Percentiles rank a stretch among this genome's conserved stretches.
Evolutionary conservation across 148 eudicot species (phyloP).

Genomic region (Rheum nobile): DNA sequence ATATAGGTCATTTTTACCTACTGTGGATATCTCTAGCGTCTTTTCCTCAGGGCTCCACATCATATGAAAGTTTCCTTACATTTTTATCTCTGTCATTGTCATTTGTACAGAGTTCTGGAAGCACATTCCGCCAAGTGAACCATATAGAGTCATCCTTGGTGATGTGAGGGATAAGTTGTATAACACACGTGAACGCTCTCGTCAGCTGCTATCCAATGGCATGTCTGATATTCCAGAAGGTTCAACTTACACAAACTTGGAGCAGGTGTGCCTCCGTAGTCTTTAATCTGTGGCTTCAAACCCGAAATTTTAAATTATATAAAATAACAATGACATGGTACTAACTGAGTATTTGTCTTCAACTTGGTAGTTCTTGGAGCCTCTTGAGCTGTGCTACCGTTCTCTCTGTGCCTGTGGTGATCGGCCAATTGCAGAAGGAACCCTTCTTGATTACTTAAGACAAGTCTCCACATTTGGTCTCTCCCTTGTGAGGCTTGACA

Average conservation of each 20-base stretch:
- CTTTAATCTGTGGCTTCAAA: not conserved
- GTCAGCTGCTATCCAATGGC: constrained; percentile 11
- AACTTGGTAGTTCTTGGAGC: constrained; percentile 45
- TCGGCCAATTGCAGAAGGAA: constrained; percentile 59
- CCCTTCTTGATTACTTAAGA: constrained; percentile 59
- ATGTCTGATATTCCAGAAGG: constrained; percentile 13
- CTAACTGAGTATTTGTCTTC: not conserved
- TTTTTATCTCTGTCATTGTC: not conserved
- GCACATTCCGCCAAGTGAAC: constrained; percentile 13
- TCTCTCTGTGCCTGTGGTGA: constrained; percentile 63
- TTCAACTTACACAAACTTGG: constrained; percentile 13
- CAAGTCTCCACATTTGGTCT: constrained; percentile 73
- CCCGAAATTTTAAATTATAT: not conserved
- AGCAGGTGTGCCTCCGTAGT: constrained; percentile 1
- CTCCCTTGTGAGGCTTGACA: constrained; percentile 61
- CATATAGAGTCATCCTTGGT: constrained; percentile 14
- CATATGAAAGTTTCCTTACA: not conserved
- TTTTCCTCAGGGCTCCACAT: not conserved
- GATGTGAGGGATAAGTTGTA: constrained; percentile 16
- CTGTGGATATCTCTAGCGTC: not conserved
- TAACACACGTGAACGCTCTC: constrained; percentile 15
- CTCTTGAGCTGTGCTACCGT: constrained; percentile 66
- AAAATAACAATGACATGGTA: not conserved
- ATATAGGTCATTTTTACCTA: constrained; percentile 2
- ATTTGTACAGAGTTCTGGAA: constrained; percentile 14